Evolutionary conservation across 768 basidiomycete species (phyloP).

Genomic region (Termitomyces titanicus): DNA sequence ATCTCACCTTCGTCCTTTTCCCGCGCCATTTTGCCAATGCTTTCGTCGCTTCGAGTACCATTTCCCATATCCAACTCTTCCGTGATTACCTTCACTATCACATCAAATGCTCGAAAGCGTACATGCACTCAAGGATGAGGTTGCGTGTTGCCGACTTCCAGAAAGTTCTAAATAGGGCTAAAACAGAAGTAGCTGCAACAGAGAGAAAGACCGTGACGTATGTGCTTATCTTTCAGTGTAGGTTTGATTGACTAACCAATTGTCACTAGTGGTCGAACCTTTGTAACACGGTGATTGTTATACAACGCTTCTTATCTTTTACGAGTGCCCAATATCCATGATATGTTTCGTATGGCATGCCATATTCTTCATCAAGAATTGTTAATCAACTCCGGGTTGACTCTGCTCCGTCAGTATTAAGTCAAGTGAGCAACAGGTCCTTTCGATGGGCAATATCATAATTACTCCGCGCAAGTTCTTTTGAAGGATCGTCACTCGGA

Average conservation of each 20-base stretch:
- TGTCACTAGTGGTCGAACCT: slow-evolving; percentile 47
- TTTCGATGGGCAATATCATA: background rate
- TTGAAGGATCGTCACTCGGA: background rate
- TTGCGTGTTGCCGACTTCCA: slow-evolving; percentile 93
- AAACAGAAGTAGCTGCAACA: slow-evolving; percentile 78
- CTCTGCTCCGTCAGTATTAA: background rate
- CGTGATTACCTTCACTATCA: slow-evolving; percentile 99
- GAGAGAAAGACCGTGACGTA: slow-evolving; percentile 93
- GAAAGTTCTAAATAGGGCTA: slow-evolving; percentile 93
- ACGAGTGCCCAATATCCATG: background rate
- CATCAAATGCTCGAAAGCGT: slow-evolving; percentile 98
- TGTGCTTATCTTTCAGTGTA: slow-evolving; percentile 20
- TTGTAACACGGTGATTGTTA: slow-evolving; percentile 43
- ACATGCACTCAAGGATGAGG: slow-evolving; percentile 98
- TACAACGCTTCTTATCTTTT: background rate
- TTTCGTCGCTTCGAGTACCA: slow-evolving; percentile 66
- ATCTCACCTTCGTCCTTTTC: slow-evolving; percentile 97
- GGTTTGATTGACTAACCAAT: background rate
- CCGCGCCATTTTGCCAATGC: slow-evolving; percentile 89
- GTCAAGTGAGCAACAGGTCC: background rate
- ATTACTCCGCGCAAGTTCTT: background rate
- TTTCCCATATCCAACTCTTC: slow-evolving; percentile 95
- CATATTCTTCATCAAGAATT: background rate
- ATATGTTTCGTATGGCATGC: background rate
- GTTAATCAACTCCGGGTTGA: background rate